Evolutionary conservation across 2,329 filamentous ascomycete genomes (phyloP).

Genomic region (Davidsoniella eucalypti): DNA sequence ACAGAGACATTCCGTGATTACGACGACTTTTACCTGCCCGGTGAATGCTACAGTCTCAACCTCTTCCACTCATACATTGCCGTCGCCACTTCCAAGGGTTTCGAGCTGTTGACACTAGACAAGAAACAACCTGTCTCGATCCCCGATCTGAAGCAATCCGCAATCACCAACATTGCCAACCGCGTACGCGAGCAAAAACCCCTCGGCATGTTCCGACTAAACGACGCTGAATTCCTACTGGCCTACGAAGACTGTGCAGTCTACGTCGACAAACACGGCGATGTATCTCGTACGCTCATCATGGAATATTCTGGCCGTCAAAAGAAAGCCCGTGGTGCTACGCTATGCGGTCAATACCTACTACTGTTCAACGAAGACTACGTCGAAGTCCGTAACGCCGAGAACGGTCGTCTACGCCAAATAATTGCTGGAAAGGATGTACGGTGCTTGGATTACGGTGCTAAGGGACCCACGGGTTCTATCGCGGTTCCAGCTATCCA

Average conservation of each 20-base stretch:
- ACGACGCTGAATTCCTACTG: constrained; percentile 79
- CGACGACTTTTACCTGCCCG: constrained; percentile 95
- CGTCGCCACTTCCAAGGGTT: constrained; percentile 77
- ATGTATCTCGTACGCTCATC: constrained; percentile 82
- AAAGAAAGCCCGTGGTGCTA: constrained; percentile 62
- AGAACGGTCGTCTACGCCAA: constrained; percentile 84
- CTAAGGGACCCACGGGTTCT: constrained; percentile 40
- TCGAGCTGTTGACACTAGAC: constrained; percentile 91
- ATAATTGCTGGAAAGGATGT: constrained; percentile 88
- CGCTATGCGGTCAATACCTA: constrained; percentile 81
- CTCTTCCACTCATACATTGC: constrained; percentile 91
- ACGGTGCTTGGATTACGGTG: constrained; percentile 73
- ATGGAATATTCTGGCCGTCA: constrained; percentile 97
- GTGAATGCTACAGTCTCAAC: constrained; percentile 88
- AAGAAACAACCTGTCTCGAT: constrained; percentile 94
- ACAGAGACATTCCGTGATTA: constrained; percentile 97
- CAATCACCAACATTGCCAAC: constrained; percentile 69
- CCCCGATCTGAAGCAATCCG: constrained; percentile 63
- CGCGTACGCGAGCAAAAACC: constrained; percentile 72
- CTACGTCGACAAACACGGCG: constrained; percentile 95
- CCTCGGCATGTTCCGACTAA: constrained; percentile 90
- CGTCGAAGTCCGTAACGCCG: constrained; percentile 89
- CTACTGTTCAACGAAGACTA: constrained; percentile 92
- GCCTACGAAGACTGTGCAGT: constrained; percentile 94
- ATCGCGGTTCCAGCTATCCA: constrained; percentile 12